Evolutionary conservation across 805 yeast genomes (phyloP).

Genomic region (Ogataea pini): DNA sequence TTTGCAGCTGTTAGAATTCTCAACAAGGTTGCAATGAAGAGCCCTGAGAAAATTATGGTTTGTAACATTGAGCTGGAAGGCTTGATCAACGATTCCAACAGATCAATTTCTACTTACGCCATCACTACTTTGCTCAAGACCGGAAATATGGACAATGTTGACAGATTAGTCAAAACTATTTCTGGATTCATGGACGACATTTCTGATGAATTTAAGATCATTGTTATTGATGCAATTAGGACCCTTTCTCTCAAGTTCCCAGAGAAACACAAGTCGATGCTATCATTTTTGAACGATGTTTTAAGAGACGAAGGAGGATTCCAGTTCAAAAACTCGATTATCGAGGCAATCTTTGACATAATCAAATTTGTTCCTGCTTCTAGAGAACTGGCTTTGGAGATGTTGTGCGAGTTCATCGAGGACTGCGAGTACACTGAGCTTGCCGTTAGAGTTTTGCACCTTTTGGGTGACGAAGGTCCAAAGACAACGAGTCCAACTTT

Average conservation of each 20-base stretch:
- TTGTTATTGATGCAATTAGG: constrained; percentile 92
- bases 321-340: constrained; percentile 79
- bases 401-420: constrained; percentile 94
- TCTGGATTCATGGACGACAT: constrained; percentile 89
- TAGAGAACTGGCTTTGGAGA: constrained; percentile 78
- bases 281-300: constrained; percentile 76
- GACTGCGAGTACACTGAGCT: constrained; percentile 97
- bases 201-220: constrained; percentile 92
- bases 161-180: constrained; percentile 83
- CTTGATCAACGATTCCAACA: constrained; percentile 82
- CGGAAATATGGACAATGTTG: constrained; percentile 87
- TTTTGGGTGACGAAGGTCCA: constrained; percentile 95
- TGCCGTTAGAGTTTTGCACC: constrained; percentile 86
- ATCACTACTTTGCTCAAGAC: constrained; percentile 95
- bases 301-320: constrained; percentile 91
- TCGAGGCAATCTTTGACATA: constrained; percentile 91
- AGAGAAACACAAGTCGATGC: constrained; percentile 78
- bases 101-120: constrained; percentile 94
- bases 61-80: constrained; percentile 86
- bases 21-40: constrained; percentile 77
- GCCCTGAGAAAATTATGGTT: constrained; percentile 74
- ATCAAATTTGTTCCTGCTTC: constrained; percentile 85
- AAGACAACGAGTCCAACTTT: constrained; percentile 79
- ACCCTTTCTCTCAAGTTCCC: constrained; percentile 93
- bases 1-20: constrained; percentile 92